Percentiles rank a stretch among this genome's conserved stretches.
Evolutionary conservation across 164 flowering plant species (phyloP).

Genomic region (Vitis cinerea): DNA sequence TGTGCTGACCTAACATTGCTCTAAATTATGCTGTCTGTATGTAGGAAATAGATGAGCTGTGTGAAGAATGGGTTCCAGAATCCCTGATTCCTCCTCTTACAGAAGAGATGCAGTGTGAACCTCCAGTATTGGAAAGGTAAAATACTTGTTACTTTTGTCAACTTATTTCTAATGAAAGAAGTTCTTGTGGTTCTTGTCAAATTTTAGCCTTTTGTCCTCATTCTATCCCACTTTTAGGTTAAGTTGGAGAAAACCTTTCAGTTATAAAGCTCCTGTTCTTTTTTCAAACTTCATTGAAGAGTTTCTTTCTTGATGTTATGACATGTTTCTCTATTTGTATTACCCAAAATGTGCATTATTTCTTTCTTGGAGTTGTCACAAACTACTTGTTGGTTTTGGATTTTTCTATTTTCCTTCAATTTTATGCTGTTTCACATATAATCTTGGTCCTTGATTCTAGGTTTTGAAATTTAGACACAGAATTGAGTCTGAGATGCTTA

Average conservation of each 20-base stretch:
- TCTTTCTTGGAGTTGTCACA: no score
- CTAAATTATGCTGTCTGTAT: slow-evolving; percentile 10
- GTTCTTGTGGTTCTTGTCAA: no score
- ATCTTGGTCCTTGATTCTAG: no score
- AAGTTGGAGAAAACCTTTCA: background rate
- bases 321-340: no score
- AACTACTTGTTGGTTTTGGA: no score
- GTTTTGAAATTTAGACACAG: no score
- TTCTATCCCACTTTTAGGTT: background rate
- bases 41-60: slow-evolving; percentile 93
- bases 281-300: no score
- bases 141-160: background rate
- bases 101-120: slow-evolving; percentile 63
- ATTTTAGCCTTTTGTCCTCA: background rate
- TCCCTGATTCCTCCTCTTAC: slow-evolving; percentile 71
- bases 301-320: no score
- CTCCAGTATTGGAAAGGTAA: slow-evolving; percentile 87
- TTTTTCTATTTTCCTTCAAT: no score
- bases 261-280: background rate
- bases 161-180: background rate
- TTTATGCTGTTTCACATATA: no score
- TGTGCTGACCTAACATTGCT: background rate
- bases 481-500: no score
- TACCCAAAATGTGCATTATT: no score
- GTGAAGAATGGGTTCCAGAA: slow-evolving; percentile 98